Percentiles rank a stretch among this genome's conserved stretches.
Evolutionary conservation across 2,329 filamentous ascomycete genomes (phyloP).

Genomic region (Claviceps sp.): DNA sequence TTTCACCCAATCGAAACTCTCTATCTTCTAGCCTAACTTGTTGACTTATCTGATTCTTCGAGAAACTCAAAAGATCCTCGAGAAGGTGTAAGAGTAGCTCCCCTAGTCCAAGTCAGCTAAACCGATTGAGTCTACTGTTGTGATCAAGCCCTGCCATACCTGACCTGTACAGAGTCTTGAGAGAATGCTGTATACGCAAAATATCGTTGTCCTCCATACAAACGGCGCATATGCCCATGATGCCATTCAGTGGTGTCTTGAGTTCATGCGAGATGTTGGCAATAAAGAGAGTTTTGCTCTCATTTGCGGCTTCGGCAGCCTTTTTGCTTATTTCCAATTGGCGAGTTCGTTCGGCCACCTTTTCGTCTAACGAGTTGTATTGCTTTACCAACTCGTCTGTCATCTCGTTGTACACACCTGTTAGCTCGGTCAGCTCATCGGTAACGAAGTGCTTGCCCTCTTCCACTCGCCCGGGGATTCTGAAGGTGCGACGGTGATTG

Average conservation of each 20-base stretch:
- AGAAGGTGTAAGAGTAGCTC: conserved; percentile 75
- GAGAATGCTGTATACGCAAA: conserved; percentile 61
- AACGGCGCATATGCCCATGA: conserved; percentile 84
- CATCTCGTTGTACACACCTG: conserved; percentile 84
- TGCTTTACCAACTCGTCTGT: conserved; percentile 79
- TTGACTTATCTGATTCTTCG: conserved; percentile 87
- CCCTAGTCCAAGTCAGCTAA: conserved; percentile 13
- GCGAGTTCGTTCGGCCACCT: conserved; percentile 68
- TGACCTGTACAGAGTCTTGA: conserved; percentile 69
- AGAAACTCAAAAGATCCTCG: conserved; percentile 83
- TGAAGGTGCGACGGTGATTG: conserved; percentile 47
- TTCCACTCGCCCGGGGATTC: conserved; percentile 72
- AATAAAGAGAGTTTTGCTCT: conserved; percentile 95
- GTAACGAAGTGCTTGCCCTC: conserved; percentile 62
- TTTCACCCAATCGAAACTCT: conserved; percentile 74
- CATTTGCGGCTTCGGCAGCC: conserved; percentile 85
- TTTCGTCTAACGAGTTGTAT: conserved; percentile 71
- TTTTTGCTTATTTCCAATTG: conserved; percentile 84
- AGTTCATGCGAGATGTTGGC: conserved; percentile 83
- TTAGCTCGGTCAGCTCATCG: conserved; percentile 77
- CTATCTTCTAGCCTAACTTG: conserved; percentile 69
- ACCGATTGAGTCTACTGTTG: background rate
- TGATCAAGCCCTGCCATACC: conserved; percentile 6
- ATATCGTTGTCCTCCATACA: conserved; percentile 86
- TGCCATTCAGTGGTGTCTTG: conserved; percentile 90